Base-by-base conservation (phyloP, 805 yeast genomes). In the Yamadazyma akitaensis region DNA sequence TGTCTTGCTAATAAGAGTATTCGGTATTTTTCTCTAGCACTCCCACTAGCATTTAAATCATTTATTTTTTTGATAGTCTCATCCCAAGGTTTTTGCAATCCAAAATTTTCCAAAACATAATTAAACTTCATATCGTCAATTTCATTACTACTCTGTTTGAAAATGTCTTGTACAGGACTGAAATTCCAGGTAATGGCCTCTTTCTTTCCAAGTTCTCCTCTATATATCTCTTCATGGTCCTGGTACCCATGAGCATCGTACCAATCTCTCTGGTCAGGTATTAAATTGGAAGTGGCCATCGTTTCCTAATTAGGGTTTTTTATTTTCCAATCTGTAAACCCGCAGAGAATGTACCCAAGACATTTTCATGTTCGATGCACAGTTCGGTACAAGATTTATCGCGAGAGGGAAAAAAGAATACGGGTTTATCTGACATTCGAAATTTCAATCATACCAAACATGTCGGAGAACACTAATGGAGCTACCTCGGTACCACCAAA, bases 1-100 rank as follows among this genome's bases (percentile, higher is more conserved):
- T 84, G 89, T 57, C 89, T 70, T 5, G 84, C 84, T 46, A 79
- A 67, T 35, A 79, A 71, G 2, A 81, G 46, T 37, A 81, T 53
- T 54, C 80, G 81, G 60, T 69, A 79, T 16, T 48, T 48, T 16
- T n/a, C 21, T 1, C n/a, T 21, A 2, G 18, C 14, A 26, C 36
- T 35, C 24, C 13, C 10, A 9, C 11, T 28, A 13, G 39, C 39
- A 51, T 77, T 77, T 49, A 79, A 59, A 6, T 55, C 44, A 0
- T 57, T 49, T 25, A 79, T 38, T 34, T 66, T 35, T 11, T 19
- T 14, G 24, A 58, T 54, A 16, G 75, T 60, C 2, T 62, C 61
- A 0, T 50, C 48, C 84, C 84, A 79, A 3, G 57, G 43, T 39
- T 64, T 53, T 26, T 53, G 56, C 13, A 75, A 57, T 2, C 84